phyloP scores from a whole-genome alignment of 2,329 filamentous ascomycete genomes.

The Fusarium euwallaceae region DNA sequence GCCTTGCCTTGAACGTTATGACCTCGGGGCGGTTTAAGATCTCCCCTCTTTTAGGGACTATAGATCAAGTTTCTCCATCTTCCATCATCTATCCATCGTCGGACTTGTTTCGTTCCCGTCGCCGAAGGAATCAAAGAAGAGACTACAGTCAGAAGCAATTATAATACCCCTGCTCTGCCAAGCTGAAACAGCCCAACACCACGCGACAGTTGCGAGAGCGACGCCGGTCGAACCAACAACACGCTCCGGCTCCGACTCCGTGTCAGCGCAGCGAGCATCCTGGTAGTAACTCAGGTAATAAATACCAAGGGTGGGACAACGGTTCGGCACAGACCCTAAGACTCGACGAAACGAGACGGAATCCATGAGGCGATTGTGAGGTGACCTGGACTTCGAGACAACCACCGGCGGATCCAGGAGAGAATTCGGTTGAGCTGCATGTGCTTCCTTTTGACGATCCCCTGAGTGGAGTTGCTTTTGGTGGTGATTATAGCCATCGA shows the following conservation, averaged over 20 bases:
- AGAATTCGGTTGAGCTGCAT: neutral
- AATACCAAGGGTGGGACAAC: slow-evolving; percentile 25
- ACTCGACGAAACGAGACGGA: slow-evolving; percentile 12
- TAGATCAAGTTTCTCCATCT: slow-evolving; percentile 8
- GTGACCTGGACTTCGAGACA: slow-evolving; percentile 15
- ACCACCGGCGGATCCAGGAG: slow-evolving; percentile 5
- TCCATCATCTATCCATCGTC: neutral
- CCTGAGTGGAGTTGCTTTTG: slow-evolving; percentile 1
- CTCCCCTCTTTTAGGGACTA: slow-evolving; percentile 10
- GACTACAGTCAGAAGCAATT: neutral
- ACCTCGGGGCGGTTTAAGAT: slow-evolving; percentile 19
- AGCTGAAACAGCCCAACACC: slow-evolving; percentile 33
- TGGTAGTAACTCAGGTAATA: slow-evolving; percentile 29
- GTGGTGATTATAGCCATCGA: neutral
- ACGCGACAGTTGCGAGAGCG: slow-evolving; percentile 14
- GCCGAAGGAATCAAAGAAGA: neutral
- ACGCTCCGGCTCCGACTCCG: neutral
- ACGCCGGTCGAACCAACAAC: slow-evolving; percentile 4
- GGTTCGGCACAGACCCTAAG: slow-evolving; percentile 1
- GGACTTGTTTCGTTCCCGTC: neutral
- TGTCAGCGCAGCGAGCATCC: slow-evolving; percentile 17
- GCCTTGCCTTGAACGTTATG: slow-evolving; percentile 20
- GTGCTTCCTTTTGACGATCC: neutral
- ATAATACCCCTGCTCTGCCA: slow-evolving; percentile 23
- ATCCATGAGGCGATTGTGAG: slow-evolving; percentile 37